These are phyloP conservation scores for Mycena rosella DNA, from an alignment of 768 basidiomycete species.

Conservation along the genomic window DNA sequence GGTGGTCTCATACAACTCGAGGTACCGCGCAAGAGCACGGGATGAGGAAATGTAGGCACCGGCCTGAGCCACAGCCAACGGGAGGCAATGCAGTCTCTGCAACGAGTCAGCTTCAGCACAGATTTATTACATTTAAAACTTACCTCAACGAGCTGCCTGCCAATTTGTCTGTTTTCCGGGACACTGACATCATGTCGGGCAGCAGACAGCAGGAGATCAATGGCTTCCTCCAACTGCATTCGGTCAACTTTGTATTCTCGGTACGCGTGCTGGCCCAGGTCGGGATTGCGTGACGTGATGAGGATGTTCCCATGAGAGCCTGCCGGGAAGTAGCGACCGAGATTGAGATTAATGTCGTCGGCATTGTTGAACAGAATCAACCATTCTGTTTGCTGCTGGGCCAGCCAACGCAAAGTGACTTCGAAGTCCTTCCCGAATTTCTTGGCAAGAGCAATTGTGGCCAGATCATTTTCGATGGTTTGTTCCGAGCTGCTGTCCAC, in stretches of 20 bases:
- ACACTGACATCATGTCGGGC: background rate
- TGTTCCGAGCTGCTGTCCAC: background rate
- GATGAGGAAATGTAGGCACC: background rate
- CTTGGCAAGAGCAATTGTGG: background rate
- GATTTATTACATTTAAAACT: background rate
- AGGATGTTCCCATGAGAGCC: background rate
- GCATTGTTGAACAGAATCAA: background rate
- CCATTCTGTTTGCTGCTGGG: background rate
- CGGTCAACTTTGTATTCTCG: background rate
- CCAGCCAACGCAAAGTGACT: background rate
- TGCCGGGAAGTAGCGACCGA: background rate
- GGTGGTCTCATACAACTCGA: background rate
- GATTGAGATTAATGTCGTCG: background rate
- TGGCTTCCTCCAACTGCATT: background rate
- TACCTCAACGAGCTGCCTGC: background rate
- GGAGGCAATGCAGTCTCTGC: background rate
- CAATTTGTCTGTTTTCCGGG: background rate
- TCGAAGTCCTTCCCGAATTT: background rate
- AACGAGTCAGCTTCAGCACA: background rate
- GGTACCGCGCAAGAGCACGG: background rate
- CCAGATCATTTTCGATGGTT: background rate
- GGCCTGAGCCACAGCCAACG: conserved; percentile 1
- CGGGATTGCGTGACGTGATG: background rate
- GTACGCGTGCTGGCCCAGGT: background rate
- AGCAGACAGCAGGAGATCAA: background rate